Conservation (phyloP, 2,329 filamentous ascomycete genomes). For the Botrytis squamosa region DNA sequence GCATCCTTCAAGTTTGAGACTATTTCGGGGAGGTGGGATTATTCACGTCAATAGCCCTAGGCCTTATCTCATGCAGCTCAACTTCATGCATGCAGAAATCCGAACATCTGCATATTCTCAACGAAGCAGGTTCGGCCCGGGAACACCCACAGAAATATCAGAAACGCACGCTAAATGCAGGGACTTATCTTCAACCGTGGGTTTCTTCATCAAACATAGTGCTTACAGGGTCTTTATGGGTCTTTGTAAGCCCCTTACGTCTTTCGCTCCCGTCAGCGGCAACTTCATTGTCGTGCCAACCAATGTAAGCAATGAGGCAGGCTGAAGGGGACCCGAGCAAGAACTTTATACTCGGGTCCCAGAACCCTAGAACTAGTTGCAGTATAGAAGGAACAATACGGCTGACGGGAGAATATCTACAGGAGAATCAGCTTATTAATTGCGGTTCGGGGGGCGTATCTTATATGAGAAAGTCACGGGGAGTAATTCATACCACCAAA, state of each 20-base stretch:
- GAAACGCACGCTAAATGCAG: neutral
- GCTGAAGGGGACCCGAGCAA: slow-evolving; percentile 10
- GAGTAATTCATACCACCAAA: neutral
- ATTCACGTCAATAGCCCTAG: neutral
- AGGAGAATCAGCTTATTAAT: neutral
- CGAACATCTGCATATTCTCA: neutral
- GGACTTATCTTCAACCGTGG: neutral
- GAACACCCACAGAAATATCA: slow-evolving; percentile 2
- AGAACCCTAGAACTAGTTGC: neutral
- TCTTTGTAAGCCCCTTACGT: neutral
- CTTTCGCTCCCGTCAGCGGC: neutral
- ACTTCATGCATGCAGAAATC: slow-evolving; percentile 3
- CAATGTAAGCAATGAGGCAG: slow-evolving; percentile 10
- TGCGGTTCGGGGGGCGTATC: neutral
- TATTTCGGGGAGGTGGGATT: neutral
- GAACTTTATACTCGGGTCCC: neutral
- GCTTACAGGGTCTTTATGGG: neutral
- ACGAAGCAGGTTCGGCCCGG: neutral
- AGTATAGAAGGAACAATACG: neutral
- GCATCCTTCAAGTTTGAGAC: neutral
- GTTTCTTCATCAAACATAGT: neutral
- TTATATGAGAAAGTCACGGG: neutral
- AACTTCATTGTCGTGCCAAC: slow-evolving; percentile 9
- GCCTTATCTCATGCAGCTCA: neutral
- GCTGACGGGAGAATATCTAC: neutral